These are phyloP conservation scores for Elymus sibiricus DNA, from an alignment of 176 grass and related monocot genomes.

Conservation along the genomic window DNA sequence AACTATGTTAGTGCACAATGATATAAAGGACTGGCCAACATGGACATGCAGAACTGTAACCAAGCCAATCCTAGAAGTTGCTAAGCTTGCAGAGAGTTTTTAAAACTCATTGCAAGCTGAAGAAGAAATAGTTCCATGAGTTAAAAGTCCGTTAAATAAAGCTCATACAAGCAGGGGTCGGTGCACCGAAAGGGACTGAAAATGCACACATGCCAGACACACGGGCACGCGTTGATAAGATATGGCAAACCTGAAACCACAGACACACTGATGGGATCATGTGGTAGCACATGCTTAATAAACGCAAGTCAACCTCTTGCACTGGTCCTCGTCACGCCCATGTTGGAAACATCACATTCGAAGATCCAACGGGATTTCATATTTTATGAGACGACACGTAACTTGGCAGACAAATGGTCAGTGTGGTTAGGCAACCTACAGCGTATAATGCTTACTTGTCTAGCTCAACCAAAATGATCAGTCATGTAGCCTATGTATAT, in stretches of 20 bases:
- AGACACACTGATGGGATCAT: conserved; percentile 13
- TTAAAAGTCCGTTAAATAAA: conserved; percentile 1
- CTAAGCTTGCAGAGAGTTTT: not conserved
- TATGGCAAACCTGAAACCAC: conserved; percentile 25
- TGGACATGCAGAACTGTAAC: conserved; percentile 13
- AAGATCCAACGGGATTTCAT: conserved; percentile 40
- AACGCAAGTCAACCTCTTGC: conserved; percentile 38
- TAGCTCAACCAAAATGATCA: conserved; percentile 18
- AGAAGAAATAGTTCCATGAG: not conserved
- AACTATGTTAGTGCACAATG: conserved; percentile 11
- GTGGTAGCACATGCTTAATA: conserved; percentile 34
- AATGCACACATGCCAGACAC: conserved; percentile 21
- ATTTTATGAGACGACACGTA: conserved; percentile 13
- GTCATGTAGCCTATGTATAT: not conserved
- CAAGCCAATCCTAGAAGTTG: not conserved
- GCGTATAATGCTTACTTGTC: conserved; percentile 16
- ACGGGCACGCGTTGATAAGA: not conserved
- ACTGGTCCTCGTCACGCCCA: conserved; percentile 15
- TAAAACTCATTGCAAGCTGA: not conserved
- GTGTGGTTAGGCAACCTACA: conserved; percentile 44
- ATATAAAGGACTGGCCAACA: conserved; percentile 20
- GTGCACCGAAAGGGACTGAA: conserved; percentile 16
- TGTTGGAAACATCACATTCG: conserved; percentile 27
- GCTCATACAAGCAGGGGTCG: conserved; percentile 7
- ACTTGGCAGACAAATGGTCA: conserved; percentile 37